These are phyloP conservation scores for Ogataea neopini DNA, from an alignment of 805 yeast genomes.

Conservation along the genomic window DNA sequence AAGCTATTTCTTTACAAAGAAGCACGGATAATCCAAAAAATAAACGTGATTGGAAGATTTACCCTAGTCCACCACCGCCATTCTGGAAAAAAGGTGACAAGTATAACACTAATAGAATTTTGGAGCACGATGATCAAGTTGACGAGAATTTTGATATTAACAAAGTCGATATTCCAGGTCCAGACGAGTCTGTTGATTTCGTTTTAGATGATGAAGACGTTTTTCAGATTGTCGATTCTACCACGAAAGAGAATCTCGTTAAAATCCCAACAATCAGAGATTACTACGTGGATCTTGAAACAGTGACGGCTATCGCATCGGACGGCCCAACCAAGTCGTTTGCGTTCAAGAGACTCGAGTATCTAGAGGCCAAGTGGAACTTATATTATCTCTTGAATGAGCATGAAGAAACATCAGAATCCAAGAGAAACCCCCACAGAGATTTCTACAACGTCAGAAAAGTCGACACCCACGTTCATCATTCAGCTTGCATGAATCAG, in stretches of 20 bases:
- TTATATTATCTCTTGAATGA: conserved; percentile 85
- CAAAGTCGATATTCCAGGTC: conserved; percentile 56
- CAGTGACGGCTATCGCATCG: conserved; percentile 69
- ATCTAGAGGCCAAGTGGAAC: conserved; percentile 96
- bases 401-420: conserved; percentile 86
- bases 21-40: conserved; percentile 86
- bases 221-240: conserved; percentile 46
- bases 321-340: conserved; percentile 97
- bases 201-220: conserved; percentile 63
- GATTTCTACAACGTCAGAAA: conserved; percentile 96
- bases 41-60: conserved; percentile 67
- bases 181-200: conserved; percentile 42
- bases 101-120: conserved; percentile 13
- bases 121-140: conserved; percentile 32
- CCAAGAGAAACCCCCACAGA: conserved; percentile 93
- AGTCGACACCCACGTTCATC: conserved; percentile 98
- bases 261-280: conserved; percentile 83
- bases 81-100: conserved; percentile 58
- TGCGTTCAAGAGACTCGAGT: conserved; percentile 91
- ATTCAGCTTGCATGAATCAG: conserved; percentile 99
- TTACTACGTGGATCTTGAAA: conserved; percentile 80
- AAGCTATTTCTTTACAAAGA: conserved; percentile 67
- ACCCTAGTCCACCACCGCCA: conserved; percentile 94
- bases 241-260: conserved; percentile 41
- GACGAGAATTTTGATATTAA: conserved; percentile 60